Evolutionary conservation across 2,329 filamentous ascomycete species (phyloP).

Genomic region (Neonectria magnoliae): DNA sequence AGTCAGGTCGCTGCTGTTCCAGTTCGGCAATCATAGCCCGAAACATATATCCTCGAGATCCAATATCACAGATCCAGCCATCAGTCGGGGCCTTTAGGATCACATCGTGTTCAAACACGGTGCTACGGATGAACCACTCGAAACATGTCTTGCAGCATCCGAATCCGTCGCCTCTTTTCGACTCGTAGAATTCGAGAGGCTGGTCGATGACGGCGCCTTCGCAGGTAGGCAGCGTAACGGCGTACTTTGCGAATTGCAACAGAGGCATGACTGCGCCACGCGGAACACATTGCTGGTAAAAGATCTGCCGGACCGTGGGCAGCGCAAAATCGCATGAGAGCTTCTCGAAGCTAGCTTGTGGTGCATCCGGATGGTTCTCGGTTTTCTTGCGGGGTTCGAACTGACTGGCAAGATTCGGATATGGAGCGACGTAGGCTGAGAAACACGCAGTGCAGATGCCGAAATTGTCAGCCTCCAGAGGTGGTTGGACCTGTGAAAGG

Average conservation of each 20-base stretch:
- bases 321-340: slow-evolving; percentile 6
- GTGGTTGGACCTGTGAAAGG: slow-evolving; percentile 5
- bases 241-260: background rate
- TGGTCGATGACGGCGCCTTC: background rate
- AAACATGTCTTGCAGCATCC: slow-evolving; percentile 6
- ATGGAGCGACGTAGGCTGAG: background rate
- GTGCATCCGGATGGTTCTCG: background rate
- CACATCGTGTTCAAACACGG: slow-evolving; percentile 4
- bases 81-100: background rate
- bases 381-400: slow-evolving; percentile 2
- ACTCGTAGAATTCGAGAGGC: background rate
- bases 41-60: slow-evolving; percentile 7
- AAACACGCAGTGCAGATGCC: background rate
- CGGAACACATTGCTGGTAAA: background rate
- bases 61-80: slow-evolving; percentile 13
- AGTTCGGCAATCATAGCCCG: slow-evolving; percentile 1
- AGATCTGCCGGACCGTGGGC: background rate
- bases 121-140: slow-evolving; percentile 12
- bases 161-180: slow-evolving; percentile 11
- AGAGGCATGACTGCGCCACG: slow-evolving; percentile 1
- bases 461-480: background rate
- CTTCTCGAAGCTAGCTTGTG: slow-evolving; percentile 5
- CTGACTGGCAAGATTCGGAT: slow-evolving; percentile 1
- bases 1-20: slow-evolving; percentile 4
- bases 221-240: background rate